Conservation (phyloP, 176 grass and related monocot species). For the Rhipidocladum racemiflorum region DNA sequence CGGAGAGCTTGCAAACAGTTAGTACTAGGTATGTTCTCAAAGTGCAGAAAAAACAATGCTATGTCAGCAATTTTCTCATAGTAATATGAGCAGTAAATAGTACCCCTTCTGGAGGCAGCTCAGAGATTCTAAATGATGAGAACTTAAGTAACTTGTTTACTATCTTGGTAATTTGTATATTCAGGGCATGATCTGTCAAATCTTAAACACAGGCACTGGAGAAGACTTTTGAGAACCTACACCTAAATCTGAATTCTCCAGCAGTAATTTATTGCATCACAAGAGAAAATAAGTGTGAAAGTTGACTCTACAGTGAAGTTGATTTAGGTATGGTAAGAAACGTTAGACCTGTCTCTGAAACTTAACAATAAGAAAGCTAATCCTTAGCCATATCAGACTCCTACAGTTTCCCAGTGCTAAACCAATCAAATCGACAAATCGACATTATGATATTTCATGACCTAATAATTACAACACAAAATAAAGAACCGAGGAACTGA, state of each 20-base stretch:
- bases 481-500: conserved; percentile 43
- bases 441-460: background rate
- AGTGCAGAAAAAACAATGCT: background rate
- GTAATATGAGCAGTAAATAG: background rate
- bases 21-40: background rate
- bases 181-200: background rate
- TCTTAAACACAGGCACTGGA: background rate
- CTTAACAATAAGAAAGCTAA: background rate
- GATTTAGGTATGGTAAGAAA: background rate
- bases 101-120: background rate
- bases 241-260: conserved; percentile 17
- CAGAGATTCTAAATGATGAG: background rate
- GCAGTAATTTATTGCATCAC: background rate
- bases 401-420: background rate
- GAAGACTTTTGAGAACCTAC: background rate
- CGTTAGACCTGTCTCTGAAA: conserved; percentile 1
- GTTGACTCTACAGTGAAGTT: background rate
- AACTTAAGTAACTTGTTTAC: background rate
- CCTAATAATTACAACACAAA: background rate
- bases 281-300: background rate
- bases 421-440: background rate
- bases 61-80: background rate
- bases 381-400: background rate
- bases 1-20: background rate
- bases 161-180: background rate